Percentiles rank a stretch among this genome's conserved stretches.
phyloP scores from a whole-genome alignment of 1,139 yeast species.

The Hemisphaericaspora xylofermentans region DNA sequence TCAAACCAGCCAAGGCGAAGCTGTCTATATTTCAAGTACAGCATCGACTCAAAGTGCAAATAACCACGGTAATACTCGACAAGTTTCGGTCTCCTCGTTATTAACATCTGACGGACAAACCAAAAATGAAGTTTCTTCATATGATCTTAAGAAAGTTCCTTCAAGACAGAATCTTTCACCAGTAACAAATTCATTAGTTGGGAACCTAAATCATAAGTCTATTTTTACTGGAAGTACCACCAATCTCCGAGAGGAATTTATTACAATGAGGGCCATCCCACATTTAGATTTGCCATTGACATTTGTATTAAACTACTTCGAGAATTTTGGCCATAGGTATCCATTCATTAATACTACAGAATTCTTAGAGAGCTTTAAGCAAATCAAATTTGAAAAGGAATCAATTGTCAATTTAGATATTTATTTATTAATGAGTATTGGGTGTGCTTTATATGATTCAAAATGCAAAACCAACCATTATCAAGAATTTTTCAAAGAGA shows the following conservation, averaged over 20 bases:
- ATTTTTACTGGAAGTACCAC: constrained; percentile 4
- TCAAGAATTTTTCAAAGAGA: constrained; percentile 30
- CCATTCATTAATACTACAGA: constrained; percentile 33
- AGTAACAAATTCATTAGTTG: constrained; percentile 2
- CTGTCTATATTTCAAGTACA: constrained; percentile 2
- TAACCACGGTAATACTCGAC: background rate
- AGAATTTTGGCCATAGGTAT: constrained; percentile 36
- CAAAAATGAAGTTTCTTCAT: constrained; percentile 6
- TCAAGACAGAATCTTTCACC: background rate
- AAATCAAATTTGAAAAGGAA: constrained; percentile 34
- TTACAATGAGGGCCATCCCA: constrained; percentile 33
- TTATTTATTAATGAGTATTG: constrained; percentile 40
- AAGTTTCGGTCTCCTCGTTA: constrained; percentile 17
- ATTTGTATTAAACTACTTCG: constrained; percentile 36
- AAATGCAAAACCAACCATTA: constrained; percentile 24
- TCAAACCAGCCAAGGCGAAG: background rate
- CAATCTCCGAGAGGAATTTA: constrained; percentile 35
- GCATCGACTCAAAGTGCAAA: constrained; percentile 4
- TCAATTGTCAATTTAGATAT: constrained; percentile 38
- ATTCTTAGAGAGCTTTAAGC: constrained; percentile 22
- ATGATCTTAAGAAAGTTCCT: background rate
- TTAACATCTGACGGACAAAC: constrained; percentile 10
- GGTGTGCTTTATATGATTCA: constrained; percentile 38
- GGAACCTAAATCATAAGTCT: constrained; percentile 7
- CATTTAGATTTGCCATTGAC: constrained; percentile 29